Evolutionary conservation across 441 rosid species (phyloP).

Genomic region (Euphorbia corollata): DNA sequence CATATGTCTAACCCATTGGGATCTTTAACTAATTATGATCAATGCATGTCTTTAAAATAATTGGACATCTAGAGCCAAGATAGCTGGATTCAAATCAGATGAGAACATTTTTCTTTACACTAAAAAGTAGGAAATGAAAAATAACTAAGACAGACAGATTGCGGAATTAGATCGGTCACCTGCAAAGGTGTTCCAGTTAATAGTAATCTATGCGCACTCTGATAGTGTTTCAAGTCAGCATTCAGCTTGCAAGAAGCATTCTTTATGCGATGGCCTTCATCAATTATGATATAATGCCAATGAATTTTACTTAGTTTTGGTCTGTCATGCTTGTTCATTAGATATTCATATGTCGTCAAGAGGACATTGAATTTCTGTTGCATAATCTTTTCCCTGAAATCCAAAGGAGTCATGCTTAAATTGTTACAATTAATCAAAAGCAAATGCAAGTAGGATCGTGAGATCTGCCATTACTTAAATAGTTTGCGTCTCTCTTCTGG

Average conservation of each 20-base stretch:
- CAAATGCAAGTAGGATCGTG: conserved; percentile 7
- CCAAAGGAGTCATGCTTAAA: conserved; percentile 23
- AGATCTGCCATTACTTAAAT: conserved; percentile 57
- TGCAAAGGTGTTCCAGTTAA: conserved; percentile 92
- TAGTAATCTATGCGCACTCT: conserved; percentile 76
- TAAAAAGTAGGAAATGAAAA: neutral
- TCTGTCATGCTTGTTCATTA: conserved; percentile 97
- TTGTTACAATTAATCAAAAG: conserved; percentile 2
- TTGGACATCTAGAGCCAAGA: no score
- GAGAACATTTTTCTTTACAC: neutral
- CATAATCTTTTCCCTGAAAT: conserved; percentile 77
- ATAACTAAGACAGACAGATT: conserved; percentile 6
- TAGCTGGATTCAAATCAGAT: neutral
- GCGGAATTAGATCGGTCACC: conserved; percentile 30
- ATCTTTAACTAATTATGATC: no score
- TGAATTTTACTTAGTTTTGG: conserved; percentile 81
- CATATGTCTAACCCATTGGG: no score
- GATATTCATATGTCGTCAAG: conserved; percentile 85
- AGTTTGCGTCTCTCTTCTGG: conserved; percentile 89
- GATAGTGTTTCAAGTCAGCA: conserved; percentile 88
- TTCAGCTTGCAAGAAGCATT: conserved; percentile 97
- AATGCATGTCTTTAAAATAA: no score
- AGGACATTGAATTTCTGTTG: conserved; percentile 88
- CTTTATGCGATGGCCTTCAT: conserved; percentile 95
- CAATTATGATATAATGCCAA: conserved; percentile 92